A percentile compares a stretch with the other conserved stretches of the same genome.
Evolutionary conservation across 2,329 filamentous ascomycete genomes (phyloP).

Genomic region (Dactylellina sp.): DNA sequence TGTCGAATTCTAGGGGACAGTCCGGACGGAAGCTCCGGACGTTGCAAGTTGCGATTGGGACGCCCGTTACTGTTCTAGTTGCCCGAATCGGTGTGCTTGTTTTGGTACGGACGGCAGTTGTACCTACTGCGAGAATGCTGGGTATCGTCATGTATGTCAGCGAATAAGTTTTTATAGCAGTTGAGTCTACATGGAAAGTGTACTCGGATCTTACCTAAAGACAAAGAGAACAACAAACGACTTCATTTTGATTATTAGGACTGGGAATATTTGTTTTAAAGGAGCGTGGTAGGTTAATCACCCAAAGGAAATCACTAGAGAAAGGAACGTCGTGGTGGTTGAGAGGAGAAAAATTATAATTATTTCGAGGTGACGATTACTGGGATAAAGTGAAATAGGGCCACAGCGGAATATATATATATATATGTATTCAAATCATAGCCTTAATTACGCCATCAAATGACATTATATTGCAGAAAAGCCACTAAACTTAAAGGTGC

Average conservation of each 20-base stretch:
- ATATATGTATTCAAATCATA: neutral
- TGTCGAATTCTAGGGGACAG: constrained; percentile 22
- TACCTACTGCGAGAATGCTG: constrained; percentile 16
- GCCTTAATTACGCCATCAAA: neutral
- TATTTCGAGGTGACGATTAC: constrained; percentile 3
- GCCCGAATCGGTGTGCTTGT: neutral
- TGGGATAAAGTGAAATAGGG: constrained; percentile 1
- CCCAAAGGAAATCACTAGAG: constrained; percentile 14
- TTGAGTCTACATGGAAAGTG: too few species aligned
- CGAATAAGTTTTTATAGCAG: too few species aligned
- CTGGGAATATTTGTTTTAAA: constrained; percentile 9
- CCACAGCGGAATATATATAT: constrained; percentile 2
- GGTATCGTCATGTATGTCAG: constrained; percentile 5
- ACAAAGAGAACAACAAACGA: constrained; percentile 24
- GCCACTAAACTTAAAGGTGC: neutral
- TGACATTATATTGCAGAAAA: constrained; percentile 13
- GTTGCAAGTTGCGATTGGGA: constrained; percentile 19
- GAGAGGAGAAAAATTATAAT: neutral
- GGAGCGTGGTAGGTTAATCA: constrained; percentile 14
- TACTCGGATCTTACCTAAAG: constrained; percentile 19
- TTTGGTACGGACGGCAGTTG: neutral
- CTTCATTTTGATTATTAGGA: constrained; percentile 21
- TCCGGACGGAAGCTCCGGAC: constrained; percentile 20
- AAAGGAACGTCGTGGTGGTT: too few species aligned
- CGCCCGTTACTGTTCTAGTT: neutral